Evolutionary conservation across 176 grass and related monocot genomes (phyloP).

Genomic region (Cenchrus fungigraminus): DNA sequence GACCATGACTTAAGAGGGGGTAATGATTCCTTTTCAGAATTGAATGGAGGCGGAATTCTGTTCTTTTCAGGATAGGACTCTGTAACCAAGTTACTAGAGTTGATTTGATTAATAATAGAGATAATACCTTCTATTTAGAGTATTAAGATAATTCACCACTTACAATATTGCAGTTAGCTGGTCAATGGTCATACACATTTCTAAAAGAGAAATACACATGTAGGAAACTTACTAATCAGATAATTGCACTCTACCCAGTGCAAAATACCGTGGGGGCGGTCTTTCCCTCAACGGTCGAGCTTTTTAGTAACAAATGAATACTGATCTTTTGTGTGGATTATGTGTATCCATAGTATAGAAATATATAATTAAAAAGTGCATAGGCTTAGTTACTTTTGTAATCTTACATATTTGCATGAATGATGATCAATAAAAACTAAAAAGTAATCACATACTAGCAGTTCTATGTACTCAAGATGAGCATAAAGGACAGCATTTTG

Average conservation of each 20-base stretch:
- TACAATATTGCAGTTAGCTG: not conserved
- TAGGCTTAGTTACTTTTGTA: not conserved
- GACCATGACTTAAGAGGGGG: not conserved
- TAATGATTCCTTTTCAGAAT: not conserved
- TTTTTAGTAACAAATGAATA: not conserved
- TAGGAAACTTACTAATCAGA: not conserved
- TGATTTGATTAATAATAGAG: not conserved
- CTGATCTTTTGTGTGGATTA: not conserved
- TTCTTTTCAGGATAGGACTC: not conserved
- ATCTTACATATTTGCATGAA: constrained; percentile 1
- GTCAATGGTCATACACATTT: not conserved
- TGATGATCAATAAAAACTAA: no score
- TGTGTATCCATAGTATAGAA: no score
- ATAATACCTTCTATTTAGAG: not conserved
- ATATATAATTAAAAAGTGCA: no score
- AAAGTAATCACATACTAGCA: not conserved
- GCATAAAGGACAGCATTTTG: not conserved
- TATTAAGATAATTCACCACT: not conserved
- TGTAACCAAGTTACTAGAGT: not conserved
- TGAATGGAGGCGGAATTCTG: not conserved
- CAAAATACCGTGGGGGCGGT: no score
- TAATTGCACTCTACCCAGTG: not conserved
- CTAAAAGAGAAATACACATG: not conserved
- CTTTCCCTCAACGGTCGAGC: no score
- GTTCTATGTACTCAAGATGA: no score